Percentiles rank a stretch among this genome's conserved stretches.
These are phyloP conservation scores for Cryptococcus floricola DNA, from an alignment of 1,284 basidiomycete species.

Conservation along the genomic window DNA sequence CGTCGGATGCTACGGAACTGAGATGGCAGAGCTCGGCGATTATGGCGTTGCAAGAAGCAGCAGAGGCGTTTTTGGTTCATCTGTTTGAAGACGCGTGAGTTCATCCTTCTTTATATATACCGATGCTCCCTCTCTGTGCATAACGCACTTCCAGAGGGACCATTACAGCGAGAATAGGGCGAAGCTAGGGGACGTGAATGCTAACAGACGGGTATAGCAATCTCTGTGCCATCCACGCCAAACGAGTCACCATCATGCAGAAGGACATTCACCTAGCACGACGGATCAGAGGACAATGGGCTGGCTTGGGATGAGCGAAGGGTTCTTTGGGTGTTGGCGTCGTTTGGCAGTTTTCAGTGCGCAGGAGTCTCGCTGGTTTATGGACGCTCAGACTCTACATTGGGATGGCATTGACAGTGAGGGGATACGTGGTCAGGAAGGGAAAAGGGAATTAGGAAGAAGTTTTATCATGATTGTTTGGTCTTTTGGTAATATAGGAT, in stretches of 20 bases:
- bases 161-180: neutral
- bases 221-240: constrained; percentile 94
- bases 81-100: constrained; percentile 92
- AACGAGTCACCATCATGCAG: constrained; percentile 97
- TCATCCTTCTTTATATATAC: neutral
- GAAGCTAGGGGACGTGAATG: neutral
- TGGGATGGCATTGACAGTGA: too few species aligned
- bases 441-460: too few species aligned
- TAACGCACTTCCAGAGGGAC: neutral
- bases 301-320: constrained; percentile 40
- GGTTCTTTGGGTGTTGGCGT: neutral
- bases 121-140: neutral
- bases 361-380: neutral
- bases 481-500: too few species aligned
- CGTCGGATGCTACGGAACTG: constrained; percentile 64
- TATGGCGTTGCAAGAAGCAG: constrained; percentile 86
- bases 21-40: constrained; percentile 91
- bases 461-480: too few species aligned
- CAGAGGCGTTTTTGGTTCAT: constrained; percentile 89
- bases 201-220: constrained; percentile 56
- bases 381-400: too few species aligned
- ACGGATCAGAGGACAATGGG: constrained; percentile 84
- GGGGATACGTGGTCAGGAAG: too few species aligned
- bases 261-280: constrained; percentile 94
- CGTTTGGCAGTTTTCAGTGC: neutral